A percentile compares a stretch with the other conserved stretches of the same genome.
Evolutionary conservation across 805 yeast species (phyloP).

Genomic region (Limtongia smithiae): DNA sequence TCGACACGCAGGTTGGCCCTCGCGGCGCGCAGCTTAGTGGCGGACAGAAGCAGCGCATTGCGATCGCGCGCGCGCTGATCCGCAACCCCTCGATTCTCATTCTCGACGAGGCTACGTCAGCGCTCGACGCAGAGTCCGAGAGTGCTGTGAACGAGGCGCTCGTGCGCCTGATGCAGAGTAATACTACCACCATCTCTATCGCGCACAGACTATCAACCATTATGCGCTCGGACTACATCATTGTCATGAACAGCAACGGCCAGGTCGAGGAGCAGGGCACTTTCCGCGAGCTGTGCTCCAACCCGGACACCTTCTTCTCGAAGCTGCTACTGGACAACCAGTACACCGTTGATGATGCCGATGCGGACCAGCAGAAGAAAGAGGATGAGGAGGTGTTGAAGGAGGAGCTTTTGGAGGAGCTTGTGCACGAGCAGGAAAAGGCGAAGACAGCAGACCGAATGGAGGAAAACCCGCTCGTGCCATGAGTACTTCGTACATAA

Average conservation of each 20-base stretch:
- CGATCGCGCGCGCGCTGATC: conserved; percentile 82
- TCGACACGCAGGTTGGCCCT: conserved; percentile 81
- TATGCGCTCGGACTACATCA: conserved; percentile 70
- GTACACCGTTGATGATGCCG: conserved; percentile 1
- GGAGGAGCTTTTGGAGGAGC: conserved; percentile 25
- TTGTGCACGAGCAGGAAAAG: conserved; percentile 23
- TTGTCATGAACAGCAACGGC: conserved; percentile 74
- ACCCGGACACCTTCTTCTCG: conserved; percentile 32
- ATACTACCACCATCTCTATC: conserved; percentile 68
- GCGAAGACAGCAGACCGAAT: too few species aligned
- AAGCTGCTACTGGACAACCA: conserved; percentile 24
- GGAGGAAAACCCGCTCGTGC: too few species aligned
- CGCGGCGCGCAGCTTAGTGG: conserved; percentile 88
- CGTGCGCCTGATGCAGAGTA: conserved; percentile 49
- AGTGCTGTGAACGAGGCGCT: conserved; percentile 76
- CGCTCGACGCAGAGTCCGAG: conserved; percentile 84
- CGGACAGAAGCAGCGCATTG: conserved; percentile 91
- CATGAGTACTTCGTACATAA: too few species aligned
- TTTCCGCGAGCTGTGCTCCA: conserved; percentile 49
- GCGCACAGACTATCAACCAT: conserved; percentile 92
- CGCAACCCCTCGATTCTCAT: conserved; percentile 75
- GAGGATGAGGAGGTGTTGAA: conserved; percentile 23
- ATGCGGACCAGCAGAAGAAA: conserved; percentile 1
- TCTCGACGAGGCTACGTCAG: conserved; percentile 93
- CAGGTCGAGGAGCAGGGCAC: conserved; percentile 69